Percentiles rank a stretch among this genome's conserved stretches.
Evolutionary conservation across 2,329 filamentous ascomycete species (phyloP).

Genomic region (Thermomyces lanuginosus): DNA sequence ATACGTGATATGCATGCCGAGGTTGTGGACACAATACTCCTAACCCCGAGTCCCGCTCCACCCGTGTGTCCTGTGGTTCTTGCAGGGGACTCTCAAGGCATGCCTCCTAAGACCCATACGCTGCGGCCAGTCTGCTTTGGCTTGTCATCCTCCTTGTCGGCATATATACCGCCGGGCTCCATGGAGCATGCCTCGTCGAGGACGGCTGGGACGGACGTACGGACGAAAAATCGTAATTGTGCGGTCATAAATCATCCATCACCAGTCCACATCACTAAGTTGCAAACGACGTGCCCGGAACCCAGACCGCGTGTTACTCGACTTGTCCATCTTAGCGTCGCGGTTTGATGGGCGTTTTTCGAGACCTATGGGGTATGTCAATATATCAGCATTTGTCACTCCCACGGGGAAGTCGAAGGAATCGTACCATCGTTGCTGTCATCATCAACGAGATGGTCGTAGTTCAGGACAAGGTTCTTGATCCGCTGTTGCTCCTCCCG

Average conservation of each 20-base stretch:
- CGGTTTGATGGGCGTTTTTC: conserved; percentile 28
- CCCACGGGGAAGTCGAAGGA: conserved; percentile 9
- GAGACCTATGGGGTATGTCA: conserved; percentile 17
- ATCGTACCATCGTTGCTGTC: no score
- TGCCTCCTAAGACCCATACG: no score
- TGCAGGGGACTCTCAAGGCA: no score
- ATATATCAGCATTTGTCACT: conserved; percentile 21
- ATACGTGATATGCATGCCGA: no score
- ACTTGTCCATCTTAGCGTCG: conserved; percentile 36
- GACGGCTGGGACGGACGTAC: no score
- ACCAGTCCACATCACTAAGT: conserved; percentile 96
- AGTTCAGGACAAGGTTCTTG: conserved; percentile 93
- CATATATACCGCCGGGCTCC: no score
- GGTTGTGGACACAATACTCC: no score
- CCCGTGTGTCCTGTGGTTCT: no score
- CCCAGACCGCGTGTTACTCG: conserved; percentile 49
- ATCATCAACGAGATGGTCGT: conserved; percentile 74
- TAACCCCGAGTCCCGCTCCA: no score
- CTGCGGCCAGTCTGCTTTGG: no score
- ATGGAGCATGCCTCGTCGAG: no score
- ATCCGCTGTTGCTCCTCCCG: conserved; percentile 95
- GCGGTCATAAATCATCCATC: conserved; percentile 25
- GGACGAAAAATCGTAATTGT: not conserved
- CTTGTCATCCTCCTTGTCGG: no score
- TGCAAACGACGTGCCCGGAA: conserved; percentile 83